Evolutionary conservation across 2,329 filamentous ascomycete species (phyloP).

Genomic region (Lanzia echinophila): DNA sequence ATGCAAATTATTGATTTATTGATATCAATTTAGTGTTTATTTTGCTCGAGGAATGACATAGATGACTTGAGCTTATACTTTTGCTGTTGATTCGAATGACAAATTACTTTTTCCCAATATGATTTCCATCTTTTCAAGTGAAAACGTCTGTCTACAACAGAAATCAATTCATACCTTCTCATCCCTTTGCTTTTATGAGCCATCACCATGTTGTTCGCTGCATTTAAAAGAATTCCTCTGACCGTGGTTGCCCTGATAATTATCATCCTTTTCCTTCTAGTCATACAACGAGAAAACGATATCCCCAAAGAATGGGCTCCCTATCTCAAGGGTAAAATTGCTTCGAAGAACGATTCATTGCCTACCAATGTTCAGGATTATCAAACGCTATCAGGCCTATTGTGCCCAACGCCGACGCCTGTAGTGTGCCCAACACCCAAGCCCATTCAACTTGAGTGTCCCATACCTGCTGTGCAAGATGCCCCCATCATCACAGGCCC

Average conservation of each 20-base stretch:
- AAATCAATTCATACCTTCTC: neutral
- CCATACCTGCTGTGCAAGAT: neutral
- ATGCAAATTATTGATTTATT: no score
- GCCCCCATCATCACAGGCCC: neutral
- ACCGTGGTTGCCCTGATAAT: neutral
- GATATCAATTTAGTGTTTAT: no score
- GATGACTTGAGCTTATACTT: no score
- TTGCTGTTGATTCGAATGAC: no score
- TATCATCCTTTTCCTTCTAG: neutral
- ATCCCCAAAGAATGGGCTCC: neutral
- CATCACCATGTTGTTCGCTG: slow-evolving; percentile 7
- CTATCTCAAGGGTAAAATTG: neutral
- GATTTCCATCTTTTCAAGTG: neutral
- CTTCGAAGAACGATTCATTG: neutral
- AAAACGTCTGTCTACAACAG: neutral
- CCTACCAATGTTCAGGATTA: neutral
- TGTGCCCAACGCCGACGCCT: neutral
- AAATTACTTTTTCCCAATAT: neutral
- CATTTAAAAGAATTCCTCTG: neutral
- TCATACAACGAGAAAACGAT: neutral
- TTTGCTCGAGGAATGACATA: no score
- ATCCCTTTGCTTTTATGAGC: neutral
- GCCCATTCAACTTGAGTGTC: neutral
- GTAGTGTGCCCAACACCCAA: neutral
- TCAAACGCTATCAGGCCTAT: neutral